phyloP scores from a whole-genome alignment of 495 filamentous ascomycete species.

The Pseudotulostoma volvatum region DNA sequence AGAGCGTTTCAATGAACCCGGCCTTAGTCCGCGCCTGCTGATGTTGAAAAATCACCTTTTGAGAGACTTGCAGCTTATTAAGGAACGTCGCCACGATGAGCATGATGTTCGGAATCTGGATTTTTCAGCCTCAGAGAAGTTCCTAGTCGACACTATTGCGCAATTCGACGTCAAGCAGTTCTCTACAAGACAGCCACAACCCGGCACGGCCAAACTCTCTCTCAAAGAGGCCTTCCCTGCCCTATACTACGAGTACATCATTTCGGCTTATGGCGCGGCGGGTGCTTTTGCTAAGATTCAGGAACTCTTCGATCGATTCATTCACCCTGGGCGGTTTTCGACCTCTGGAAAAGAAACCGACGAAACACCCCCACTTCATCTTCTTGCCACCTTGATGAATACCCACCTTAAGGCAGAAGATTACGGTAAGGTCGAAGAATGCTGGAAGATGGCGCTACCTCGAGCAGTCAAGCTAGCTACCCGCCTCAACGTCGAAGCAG shows the following conservation, averaged over 20 bases:
- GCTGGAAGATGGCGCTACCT: slow-evolving; percentile 45
- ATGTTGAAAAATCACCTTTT: slow-evolving; percentile 27
- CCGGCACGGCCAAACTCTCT: slow-evolving; percentile 6
- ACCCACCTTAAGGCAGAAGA: slow-evolving; percentile 37
- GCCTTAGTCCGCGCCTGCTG: slow-evolving; percentile 28
- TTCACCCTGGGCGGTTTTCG: slow-evolving; percentile 16
- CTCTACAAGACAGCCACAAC: slow-evolving; percentile 10
- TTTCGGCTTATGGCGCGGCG: slow-evolving; percentile 42
- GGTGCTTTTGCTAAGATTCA: slow-evolving; percentile 37
- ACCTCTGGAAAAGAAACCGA: slow-evolving; percentile 7
- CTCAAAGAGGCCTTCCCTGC: slow-evolving; percentile 22
- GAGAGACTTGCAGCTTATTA: slow-evolving; percentile 13
- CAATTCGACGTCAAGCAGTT: slow-evolving; percentile 14
- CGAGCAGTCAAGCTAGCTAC: slow-evolving; percentile 31
- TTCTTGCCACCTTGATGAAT: slow-evolving; percentile 51
- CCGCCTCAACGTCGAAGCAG: slow-evolving; percentile 8
- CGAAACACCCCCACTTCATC: slow-evolving; percentile 30
- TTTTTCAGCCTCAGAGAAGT: slow-evolving; percentile 21
- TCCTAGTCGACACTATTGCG: slow-evolving; percentile 18
- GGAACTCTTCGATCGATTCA: slow-evolving; percentile 40
- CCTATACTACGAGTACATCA: slow-evolving; percentile 41
- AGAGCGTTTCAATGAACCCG: slow-evolving; percentile 25
- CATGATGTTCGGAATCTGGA: slow-evolving; percentile 5
- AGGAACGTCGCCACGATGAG: slow-evolving; percentile 1
- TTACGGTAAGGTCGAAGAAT: slow-evolving; percentile 41